phyloP scores from a whole-genome alignment of 2,329 filamentous ascomycete genomes.

The Lachnum nothofagi region DNA sequence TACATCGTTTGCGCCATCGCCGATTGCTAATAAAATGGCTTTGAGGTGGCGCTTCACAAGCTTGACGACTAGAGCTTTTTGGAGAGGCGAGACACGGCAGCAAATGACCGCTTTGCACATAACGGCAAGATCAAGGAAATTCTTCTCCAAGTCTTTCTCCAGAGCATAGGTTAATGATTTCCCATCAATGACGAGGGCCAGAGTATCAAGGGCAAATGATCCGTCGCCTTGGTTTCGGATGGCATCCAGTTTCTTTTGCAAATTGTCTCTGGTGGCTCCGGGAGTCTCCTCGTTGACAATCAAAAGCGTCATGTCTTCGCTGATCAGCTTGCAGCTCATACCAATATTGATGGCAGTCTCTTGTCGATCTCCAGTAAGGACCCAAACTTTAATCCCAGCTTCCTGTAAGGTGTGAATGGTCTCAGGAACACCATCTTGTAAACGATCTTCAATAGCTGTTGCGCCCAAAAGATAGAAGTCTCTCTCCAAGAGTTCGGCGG shows the following conservation, averaged over 20 bases:
- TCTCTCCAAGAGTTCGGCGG: conserved; percentile 89
- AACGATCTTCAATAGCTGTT: conserved; percentile 92
- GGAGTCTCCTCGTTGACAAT: conserved; percentile 90
- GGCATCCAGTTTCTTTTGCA: conserved; percentile 89
- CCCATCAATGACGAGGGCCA: conserved; percentile 92
- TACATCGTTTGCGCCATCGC: conserved; percentile 97
- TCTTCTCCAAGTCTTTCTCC: conserved; percentile 87
- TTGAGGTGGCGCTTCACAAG: conserved; percentile 89
- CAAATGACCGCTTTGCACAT: conserved; percentile 99
- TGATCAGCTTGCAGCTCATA: conserved; percentile 98
- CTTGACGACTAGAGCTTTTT: conserved; percentile 97
- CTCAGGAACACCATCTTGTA: conserved; percentile 96
- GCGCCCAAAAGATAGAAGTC: conserved; percentile 88
- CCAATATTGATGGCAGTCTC: conserved; percentile 99
- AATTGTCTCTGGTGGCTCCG: conserved; percentile 74
- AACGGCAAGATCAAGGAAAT: conserved; percentile 87
- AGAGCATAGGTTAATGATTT: conserved; percentile 91
- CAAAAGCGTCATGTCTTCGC: conserved; percentile 95
- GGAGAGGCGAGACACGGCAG: conserved; percentile 90
- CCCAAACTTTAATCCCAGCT: conserved; percentile 98
- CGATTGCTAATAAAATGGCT: conserved; percentile 87
- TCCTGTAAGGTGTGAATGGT: conserved; percentile 96
- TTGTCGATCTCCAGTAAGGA: conserved; percentile 92
- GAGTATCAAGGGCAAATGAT: conserved; percentile 72
- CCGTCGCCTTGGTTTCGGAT: conserved; percentile 76